These are phyloP conservation scores for Trifolium repens DNA, from an alignment of 306 rosid genomes.

Conservation along the genomic window DNA sequence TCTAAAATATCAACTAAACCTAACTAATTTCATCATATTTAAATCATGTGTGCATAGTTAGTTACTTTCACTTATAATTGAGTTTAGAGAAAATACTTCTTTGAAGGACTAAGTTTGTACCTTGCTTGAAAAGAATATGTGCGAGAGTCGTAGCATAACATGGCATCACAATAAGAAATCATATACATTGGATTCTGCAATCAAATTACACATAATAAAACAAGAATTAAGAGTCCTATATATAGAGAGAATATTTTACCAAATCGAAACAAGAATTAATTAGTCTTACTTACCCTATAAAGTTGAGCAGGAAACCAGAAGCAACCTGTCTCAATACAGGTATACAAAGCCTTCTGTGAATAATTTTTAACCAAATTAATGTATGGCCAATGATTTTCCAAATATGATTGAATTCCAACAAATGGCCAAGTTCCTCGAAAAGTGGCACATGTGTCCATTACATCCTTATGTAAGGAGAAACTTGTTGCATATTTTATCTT, in stretches of 20 bases:
- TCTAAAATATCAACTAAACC: too few relatives aligned
- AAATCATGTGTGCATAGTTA: too few relatives aligned
- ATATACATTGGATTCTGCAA: background rate
- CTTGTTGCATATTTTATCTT: conserved; percentile 5
- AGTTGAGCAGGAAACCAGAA: background rate
- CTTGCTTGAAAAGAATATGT: background rate
- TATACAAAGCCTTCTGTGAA: background rate
- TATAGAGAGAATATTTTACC: too few relatives aligned
- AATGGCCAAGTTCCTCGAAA: conserved; percentile 35
- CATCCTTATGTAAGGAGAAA: background rate
- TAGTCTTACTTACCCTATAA: background rate
- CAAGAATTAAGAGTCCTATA: background rate
- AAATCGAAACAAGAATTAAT: background rate
- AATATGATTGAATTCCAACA: conserved; percentile 13
- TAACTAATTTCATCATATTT: too few relatives aligned
- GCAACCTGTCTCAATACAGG: background rate
- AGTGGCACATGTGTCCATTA: conserved; percentile 28
- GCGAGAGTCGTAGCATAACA: background rate
- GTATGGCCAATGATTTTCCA: conserved; percentile 15
- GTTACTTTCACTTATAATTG: too few relatives aligned
- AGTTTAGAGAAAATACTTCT: background rate
- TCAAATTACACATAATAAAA: background rate
- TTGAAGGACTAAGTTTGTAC: background rate
- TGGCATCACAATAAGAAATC: background rate
- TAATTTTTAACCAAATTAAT: background rate